These are phyloP conservation scores for Trametes gibbosa DNA, from an alignment of 768 basidiomycete genomes.

Conservation along the genomic window DNA sequence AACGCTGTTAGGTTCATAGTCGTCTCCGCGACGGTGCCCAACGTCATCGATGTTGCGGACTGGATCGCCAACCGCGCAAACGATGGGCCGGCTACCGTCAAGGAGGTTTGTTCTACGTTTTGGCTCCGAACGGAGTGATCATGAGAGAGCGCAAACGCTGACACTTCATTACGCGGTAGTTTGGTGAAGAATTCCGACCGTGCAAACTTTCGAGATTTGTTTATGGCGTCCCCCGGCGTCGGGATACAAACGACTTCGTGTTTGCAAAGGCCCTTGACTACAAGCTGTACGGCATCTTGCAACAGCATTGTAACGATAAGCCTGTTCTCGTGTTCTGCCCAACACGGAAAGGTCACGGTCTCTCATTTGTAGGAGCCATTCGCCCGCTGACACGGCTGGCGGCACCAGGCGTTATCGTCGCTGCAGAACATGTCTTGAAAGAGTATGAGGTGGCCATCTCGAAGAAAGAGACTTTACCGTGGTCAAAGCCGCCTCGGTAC, in stretches of 20 bases:
- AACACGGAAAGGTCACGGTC: conserved; percentile 71
- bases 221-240: conserved; percentile 61
- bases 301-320: conserved; percentile 71
- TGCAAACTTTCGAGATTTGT: conserved; percentile 76
- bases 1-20: conserved; percentile 76
- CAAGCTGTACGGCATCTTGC: conserved; percentile 70
- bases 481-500: conserved; percentile 61
- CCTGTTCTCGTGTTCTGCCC: conserved; percentile 87
- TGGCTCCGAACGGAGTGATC: too few relatives aligned
- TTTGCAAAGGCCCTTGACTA: conserved; percentile 70
- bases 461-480: conserved; percentile 55
- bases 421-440: conserved; percentile 76
- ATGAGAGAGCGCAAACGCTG: not conserved
- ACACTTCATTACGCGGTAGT: conserved; percentile 43
- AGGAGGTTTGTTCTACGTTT: conserved; percentile 49
- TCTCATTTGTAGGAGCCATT: too few relatives aligned
- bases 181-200: conserved; percentile 90
- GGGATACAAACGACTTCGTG: conserved; percentile 73
- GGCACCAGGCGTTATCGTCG: conserved; percentile 41
- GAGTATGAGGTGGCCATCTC: conserved; percentile 60
- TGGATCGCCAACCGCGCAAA: conserved; percentile 68
- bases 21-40: conserved; percentile 92
- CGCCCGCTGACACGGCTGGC: too few relatives aligned
- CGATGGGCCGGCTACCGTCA: conserved; percentile 55
- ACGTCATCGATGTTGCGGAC: conserved; percentile 82